Evolutionary conservation across 768 basidiomycete genomes (phyloP), one percentile per base, ranked within the genome.

Genomic region (Pleurotus ostreatus): DNA sequence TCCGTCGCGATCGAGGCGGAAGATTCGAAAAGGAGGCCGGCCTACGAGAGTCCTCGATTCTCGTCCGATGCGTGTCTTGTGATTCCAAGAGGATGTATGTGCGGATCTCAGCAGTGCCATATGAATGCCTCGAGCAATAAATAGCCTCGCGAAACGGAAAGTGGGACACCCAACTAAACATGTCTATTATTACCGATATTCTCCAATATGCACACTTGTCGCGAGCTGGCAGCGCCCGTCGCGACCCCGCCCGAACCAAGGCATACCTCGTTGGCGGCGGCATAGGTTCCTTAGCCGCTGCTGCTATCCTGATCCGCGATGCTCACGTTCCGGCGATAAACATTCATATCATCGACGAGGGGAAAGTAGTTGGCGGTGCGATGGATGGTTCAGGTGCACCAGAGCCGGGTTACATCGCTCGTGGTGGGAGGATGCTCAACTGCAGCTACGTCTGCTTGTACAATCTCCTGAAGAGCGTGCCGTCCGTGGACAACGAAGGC

Each of bases 391-490:
- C 49, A 16, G 49, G 49, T 16, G 30, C 23, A n/a, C 26, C 49
- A 4, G 49, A 51, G 16, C 9, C 30, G 49, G 49, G 49, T 3
- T 51, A 51, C 30, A 25, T 30, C n/a, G 49, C 49, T 26, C 49
- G 49, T 11, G 49, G 34, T 39, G 49, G 49, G 26, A 30, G 49
- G n/a, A 51, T 51, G 49, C 49, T 51, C 22, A 51, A 51, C 30
- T 51, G 30, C 30, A 51, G 49, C 34, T 51, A 51, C 30, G 49
- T 51, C 34, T 51, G 49, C 30, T 37, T 51, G 49, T 51, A 39
- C n/a, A 34, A 51, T 16, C 30, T 51, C 15, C 22, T 51, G 13
- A 51, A 51, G 49, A 51, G 49, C 30, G 49, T 51, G 25, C 49
- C 49, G 4, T 51, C 49, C 13, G n/a, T 37, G 34, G 49, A 51